phyloP scores from a whole-genome alignment of 2,329 filamentous ascomycete genomes.

The Leptographium wingfieldii region DNA sequence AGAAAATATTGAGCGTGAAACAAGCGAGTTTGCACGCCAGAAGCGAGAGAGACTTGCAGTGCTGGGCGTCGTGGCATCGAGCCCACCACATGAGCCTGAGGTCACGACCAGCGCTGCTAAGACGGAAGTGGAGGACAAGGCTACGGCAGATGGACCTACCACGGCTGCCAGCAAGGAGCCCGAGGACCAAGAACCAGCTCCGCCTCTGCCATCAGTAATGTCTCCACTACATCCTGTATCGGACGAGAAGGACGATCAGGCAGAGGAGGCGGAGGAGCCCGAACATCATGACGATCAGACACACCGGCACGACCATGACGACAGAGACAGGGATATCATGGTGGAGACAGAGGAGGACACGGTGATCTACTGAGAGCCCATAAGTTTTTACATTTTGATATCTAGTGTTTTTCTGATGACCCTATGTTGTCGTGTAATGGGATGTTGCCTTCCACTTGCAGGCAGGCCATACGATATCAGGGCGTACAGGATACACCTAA shows the following conservation, averaged over 20 bases:
- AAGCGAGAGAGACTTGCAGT: slow-evolving; percentile 29
- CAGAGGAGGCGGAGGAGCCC: not conserved
- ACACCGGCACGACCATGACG: slow-evolving; percentile 35
- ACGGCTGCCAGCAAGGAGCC: not conserved
- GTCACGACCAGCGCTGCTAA: not conserved
- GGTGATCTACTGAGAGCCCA: slow-evolving; percentile 61
- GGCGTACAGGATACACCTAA: too few relatives aligned
- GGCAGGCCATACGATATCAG: not conserved
- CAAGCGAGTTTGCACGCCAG: slow-evolving; percentile 44
- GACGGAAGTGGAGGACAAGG: not conserved
- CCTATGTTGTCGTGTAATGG: not conserved
- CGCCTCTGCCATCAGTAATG: slow-evolving; percentile 16
- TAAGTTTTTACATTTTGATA: not conserved
- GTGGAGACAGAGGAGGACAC: slow-evolving; percentile 81
- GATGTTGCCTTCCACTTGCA: not conserved
- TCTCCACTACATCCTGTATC: not conserved
- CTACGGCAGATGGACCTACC: not conserved
- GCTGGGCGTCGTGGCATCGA: slow-evolving; percentile 17
- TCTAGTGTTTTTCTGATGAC: not conserved
- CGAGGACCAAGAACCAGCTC: slow-evolving; percentile 8
- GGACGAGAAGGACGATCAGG: not conserved
- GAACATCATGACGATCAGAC: slow-evolving; percentile 18
- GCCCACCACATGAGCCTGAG: not conserved
- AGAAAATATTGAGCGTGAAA: slow-evolving; percentile 50
- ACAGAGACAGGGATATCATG: slow-evolving; percentile 68